phyloP scores from a whole-genome alignment of 257 asterid genomes.

The Nicotiana tomentosiformis region DNA sequence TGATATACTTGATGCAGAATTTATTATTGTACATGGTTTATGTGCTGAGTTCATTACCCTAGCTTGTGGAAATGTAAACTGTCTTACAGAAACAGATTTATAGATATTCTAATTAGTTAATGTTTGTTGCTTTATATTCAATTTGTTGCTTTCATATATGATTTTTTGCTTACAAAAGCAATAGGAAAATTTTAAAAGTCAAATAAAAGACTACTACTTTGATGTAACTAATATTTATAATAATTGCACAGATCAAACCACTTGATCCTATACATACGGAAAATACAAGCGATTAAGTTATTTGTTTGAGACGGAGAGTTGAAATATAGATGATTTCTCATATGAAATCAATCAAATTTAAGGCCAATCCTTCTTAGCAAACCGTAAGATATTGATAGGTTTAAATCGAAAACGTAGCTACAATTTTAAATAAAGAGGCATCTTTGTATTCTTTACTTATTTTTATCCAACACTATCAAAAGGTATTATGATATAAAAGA shows the following conservation, averaged over 20 bases:
- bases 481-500: too few relatives aligned
- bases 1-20: neutral
- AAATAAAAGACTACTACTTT: neutral
- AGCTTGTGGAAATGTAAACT: neutral
- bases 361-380: too few relatives aligned
- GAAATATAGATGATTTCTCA: neutral
- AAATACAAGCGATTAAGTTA: neutral
- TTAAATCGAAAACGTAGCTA: too few relatives aligned
- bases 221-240: neutral
- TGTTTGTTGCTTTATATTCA: neutral
- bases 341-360: neutral
- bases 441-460: too few relatives aligned
- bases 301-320: neutral
- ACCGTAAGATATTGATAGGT: too few relatives aligned
- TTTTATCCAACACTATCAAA: too few relatives aligned
- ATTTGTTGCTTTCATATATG: neutral
- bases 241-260: neutral
- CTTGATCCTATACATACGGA: neutral
- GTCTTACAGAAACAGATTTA: neutral
- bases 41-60: neutral
- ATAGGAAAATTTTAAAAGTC: neutral
- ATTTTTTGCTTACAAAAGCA: neutral
- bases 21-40: neutral
- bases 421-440: too few relatives aligned
- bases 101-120: neutral